Evolutionary conservation across 2,329 filamentous ascomycete genomes (phyloP), one percentile per base, ranked within the genome.

Genomic region (Epichloe sp.): DNA sequence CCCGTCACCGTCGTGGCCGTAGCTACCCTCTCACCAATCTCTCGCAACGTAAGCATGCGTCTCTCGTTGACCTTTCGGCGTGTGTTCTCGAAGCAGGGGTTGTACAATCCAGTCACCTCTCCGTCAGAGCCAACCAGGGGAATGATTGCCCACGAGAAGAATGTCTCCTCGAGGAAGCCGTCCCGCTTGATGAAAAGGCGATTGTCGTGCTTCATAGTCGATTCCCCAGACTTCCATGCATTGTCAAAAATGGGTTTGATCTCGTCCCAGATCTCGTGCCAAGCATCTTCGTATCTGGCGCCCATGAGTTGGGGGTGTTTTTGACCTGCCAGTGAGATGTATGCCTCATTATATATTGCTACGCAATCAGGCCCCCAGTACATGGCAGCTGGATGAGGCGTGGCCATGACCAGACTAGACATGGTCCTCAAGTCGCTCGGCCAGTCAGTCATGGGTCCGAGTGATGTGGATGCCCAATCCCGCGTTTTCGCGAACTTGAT

Each of bases 171-270:
- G 1, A 88, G 66, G 54, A 78, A 88, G 1, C 81, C 79, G 55
- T 80, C 78, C 7, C 87, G 78, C 45, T 76, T 72, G 35, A 93
- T 76, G 59, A 89, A 88, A 1, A 91, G 71, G 52, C 80, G 80
- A 55, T 91, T 85, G 58, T 93, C 87, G 56, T 90, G 82, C 64
- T 89, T 91, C 84, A 90, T 87, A 0, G 83, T 88, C 0, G 86
- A 84, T 67, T 89, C 82, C 0, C 86, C 88, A 4, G 81, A 84
- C 40, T 77, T 66, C 64, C 76, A 78, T 0, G 86, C 87, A 54
- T 72, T 80, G 17, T 76, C 71, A 56, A 93, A 86, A 0, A 86
- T 75, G 2, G 80, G 80, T 55, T 81, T 75, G 11, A 91, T 74
- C 5, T 82, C 78, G 21, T 79, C 70, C 85, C 85, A 90, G 5